Conservation (phyloP, 352 stramenopile species). For the Paralagenidium karlingii region DNA sequence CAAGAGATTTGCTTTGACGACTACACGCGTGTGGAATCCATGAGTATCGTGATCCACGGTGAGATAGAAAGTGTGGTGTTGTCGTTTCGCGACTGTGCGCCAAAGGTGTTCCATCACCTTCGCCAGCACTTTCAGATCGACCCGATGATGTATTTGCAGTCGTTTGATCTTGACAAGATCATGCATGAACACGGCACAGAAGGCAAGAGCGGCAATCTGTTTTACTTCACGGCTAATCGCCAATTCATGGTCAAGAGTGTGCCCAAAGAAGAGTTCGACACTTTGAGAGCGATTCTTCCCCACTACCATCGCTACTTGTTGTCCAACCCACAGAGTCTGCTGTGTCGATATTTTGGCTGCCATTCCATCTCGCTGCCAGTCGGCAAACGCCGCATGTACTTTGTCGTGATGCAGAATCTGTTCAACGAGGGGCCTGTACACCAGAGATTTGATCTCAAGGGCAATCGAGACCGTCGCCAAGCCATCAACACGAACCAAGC, state of each 20-base stretch:
- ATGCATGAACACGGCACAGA: conserved; percentile 70
- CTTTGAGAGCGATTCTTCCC: conserved; percentile 62
- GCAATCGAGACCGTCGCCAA: conserved; percentile 61
- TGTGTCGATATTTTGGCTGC: conserved; percentile 76
- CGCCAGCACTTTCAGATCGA: conserved; percentile 66
- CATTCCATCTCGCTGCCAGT: conserved; percentile 78
- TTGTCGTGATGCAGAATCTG: conserved; percentile 82
- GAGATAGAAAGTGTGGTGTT: conserved; percentile 33
- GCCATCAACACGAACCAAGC: conserved; percentile 48
- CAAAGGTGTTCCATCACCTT: conserved; percentile 68
- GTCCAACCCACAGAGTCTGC: conserved; percentile 53
- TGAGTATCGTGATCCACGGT: conserved; percentile 60
- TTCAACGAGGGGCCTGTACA: conserved; percentile 71
- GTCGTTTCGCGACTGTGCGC: conserved; percentile 62
- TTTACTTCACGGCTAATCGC: conserved; percentile 82
- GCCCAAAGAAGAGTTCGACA: conserved; percentile 75
- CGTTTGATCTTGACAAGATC: conserved; percentile 56
- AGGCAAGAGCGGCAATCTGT: conserved; percentile 79
- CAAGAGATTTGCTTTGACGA: conserved; percentile 37
- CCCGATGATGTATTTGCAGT: conserved; percentile 52
- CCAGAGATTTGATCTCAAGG: conserved; percentile 73
- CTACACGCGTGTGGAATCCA: conserved; percentile 57
- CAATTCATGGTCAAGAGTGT: conserved; percentile 85
- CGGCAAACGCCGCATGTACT: conserved; percentile 76
- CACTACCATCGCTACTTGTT: conserved; percentile 73